These are phyloP conservation scores for Tympanopsis confertula DNA, from an alignment of 2,329 filamentous ascomycete genomes.

Conservation along the genomic window DNA sequence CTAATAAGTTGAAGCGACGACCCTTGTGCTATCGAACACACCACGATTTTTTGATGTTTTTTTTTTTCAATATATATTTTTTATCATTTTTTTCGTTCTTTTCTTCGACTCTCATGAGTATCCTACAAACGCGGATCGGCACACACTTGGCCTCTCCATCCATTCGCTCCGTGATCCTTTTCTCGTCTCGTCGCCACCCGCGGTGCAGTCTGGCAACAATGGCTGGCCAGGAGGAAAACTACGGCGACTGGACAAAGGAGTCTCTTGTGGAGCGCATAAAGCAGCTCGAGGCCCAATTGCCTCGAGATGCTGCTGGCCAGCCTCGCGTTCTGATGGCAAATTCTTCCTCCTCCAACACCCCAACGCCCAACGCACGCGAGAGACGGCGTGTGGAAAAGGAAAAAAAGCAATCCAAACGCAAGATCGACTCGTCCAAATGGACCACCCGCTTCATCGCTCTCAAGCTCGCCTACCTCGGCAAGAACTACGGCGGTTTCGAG, in stretches of 20 bases:
- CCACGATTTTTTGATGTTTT: too few relatives aligned
- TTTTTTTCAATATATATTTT: constrained; percentile 48
- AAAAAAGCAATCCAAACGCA: constrained; percentile 29
- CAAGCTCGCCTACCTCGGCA: constrained; percentile 87
- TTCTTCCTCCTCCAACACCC: not conserved
- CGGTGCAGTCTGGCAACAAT: constrained; percentile 28
- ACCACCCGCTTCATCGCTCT: constrained; percentile 75
- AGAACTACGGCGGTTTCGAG: constrained; percentile 86
- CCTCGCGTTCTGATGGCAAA: not conserved
- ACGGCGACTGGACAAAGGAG: not conserved
- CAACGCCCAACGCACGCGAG: constrained; percentile 10
- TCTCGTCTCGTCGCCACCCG: not conserved
- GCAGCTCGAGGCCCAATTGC: not conserved
- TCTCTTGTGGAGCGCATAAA: not conserved
- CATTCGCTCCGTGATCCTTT: not conserved
- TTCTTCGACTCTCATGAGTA: not conserved
- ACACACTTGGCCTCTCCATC: not conserved
- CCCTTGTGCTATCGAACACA: too few relatives aligned
- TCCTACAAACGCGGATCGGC: constrained; percentile 1
- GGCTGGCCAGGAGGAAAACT: not conserved
- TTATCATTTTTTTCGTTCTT: not conserved
- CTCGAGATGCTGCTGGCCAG: not conserved
- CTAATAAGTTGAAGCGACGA: too few relatives aligned
- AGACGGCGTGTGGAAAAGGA: constrained; percentile 12
- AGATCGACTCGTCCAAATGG: constrained; percentile 71